These are phyloP conservation scores for Penicillium desertorum DNA, from an alignment of 495 filamentous ascomycete genomes.

Conservation along the genomic window DNA sequence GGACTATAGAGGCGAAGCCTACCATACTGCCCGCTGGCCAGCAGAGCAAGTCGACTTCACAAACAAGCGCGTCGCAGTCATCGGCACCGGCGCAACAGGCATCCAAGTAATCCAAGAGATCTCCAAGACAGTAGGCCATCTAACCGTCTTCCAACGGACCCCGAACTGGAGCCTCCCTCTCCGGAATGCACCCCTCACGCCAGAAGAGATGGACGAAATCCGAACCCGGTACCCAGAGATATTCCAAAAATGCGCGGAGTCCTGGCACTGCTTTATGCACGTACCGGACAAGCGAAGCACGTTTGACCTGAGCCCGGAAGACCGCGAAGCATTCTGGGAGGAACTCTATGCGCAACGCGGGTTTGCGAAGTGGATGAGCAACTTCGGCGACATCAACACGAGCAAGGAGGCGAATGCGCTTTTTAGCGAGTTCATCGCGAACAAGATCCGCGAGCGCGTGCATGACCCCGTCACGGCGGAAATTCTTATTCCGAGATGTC, in stretches of 20 bases:
- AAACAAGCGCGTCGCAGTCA: slow-evolving; percentile 46
- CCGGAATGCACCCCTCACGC: slow-evolving; percentile 42
- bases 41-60: slow-evolving; percentile 26
- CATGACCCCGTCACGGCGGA: slow-evolving; percentile 47
- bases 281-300: slow-evolving; percentile 42
- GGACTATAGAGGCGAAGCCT: slow-evolving; percentile 16
- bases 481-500: slow-evolving; percentile 50
- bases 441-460: slow-evolving; percentile 44
- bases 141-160: slow-evolving; percentile 48
- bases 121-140: slow-evolving; percentile 30
- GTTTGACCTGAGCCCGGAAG: slow-evolving; percentile 44
- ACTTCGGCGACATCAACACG: slow-evolving; percentile 29
- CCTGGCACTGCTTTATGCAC: slow-evolving; percentile 24
- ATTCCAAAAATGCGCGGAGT: slow-evolving; percentile 32
- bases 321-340: slow-evolving; percentile 36
- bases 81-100: slow-evolving; percentile 48
- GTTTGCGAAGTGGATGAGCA: slow-evolving; percentile 33
- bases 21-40: slow-evolving; percentile 29
- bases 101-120: slow-evolving; percentile 39
- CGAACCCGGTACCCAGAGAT: slow-evolving; percentile 43
- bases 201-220: slow-evolving; percentile 44
- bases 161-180: slow-evolving; percentile 53
- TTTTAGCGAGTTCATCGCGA: slow-evolving; percentile 34
- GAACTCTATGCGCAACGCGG: slow-evolving; percentile 41
- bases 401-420: slow-evolving; percentile 27